Conservation (phyloP, 2,329 filamentous ascomycete species). For the Colletotrichum eleusines region DNA sequence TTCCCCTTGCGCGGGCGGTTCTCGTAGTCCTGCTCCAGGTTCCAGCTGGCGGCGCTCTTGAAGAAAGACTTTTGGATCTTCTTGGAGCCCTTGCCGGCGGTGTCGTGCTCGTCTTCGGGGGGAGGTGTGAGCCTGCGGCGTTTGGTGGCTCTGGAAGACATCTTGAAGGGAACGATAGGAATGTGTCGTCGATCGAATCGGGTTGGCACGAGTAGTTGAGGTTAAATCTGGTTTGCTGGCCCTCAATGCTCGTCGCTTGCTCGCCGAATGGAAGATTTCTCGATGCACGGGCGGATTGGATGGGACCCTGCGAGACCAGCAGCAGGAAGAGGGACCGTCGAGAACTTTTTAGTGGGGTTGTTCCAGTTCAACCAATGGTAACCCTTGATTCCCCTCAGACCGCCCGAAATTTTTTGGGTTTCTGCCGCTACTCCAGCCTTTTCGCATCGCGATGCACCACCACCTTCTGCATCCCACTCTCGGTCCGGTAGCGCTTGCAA, state of each 20-base stretch:
- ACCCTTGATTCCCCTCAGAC: slow-evolving; percentile 38
- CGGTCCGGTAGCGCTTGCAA: slow-evolving; percentile 16
- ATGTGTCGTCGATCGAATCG: neutral
- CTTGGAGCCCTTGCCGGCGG: slow-evolving; percentile 47
- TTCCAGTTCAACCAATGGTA: slow-evolving; percentile 45
- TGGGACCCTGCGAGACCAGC: slow-evolving; percentile 22
- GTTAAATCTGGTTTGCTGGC: neutral
- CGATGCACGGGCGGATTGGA: slow-evolving; percentile 27
- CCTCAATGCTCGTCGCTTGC: slow-evolving; percentile 1
- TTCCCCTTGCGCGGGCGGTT: slow-evolving; percentile 80
- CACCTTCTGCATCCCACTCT: slow-evolving; percentile 19
- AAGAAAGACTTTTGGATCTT: slow-evolving; percentile 75
- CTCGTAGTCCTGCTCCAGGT: slow-evolving; percentile 93
- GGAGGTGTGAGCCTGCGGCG: slow-evolving; percentile 70
- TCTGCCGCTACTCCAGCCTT: slow-evolving; percentile 44
- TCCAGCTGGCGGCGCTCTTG: slow-evolving; percentile 83
- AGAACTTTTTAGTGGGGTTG: slow-evolving; percentile 23
- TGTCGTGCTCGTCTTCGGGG: slow-evolving; percentile 58
- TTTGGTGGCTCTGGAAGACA: slow-evolving; percentile 66
- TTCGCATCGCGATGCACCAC: slow-evolving; percentile 34
- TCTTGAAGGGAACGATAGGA: slow-evolving; percentile 44
- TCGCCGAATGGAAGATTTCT: slow-evolving; percentile 34
- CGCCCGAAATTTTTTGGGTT: slow-evolving; percentile 47
- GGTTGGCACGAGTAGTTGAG: neutral
- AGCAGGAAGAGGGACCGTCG: slow-evolving; percentile 37